Percentiles rank a stretch among this genome's conserved stretches.
Conservation (phyloP, 2,329 filamentous ascomycete species). For the Parastagonospora avenae region DNA sequence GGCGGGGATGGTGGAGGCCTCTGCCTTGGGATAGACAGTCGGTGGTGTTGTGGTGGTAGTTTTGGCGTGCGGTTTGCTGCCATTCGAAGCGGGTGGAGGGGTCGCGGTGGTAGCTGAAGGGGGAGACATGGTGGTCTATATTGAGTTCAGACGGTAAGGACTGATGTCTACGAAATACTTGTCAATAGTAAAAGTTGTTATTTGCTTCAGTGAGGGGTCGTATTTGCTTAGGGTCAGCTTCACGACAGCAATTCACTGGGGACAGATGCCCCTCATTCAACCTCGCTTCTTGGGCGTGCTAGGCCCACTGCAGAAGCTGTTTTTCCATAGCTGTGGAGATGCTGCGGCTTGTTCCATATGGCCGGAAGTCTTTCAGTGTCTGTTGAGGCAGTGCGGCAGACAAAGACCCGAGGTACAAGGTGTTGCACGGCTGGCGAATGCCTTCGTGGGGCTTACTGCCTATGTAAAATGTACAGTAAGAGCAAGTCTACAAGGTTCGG, state of each 20-base stretch:
- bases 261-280: background rate
- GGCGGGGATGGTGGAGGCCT: constrained; percentile 30
- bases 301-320: constrained; percentile 11
- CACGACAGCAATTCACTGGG: background rate
- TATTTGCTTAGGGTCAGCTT: too few relatives aligned
- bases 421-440: background rate
- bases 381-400: background rate
- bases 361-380: constrained; percentile 11
- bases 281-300: constrained; percentile 2
- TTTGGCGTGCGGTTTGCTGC: constrained; percentile 18
- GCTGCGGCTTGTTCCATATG: constrained; percentile 19
- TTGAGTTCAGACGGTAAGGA: background rate
- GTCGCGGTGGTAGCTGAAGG: constrained; percentile 31
- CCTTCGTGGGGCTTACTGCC: too few relatives aligned
- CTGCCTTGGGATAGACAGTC: constrained; percentile 6
- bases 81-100: constrained; percentile 21
- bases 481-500: too few relatives aligned
- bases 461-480: too few relatives aligned
- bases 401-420: constrained; percentile 6
- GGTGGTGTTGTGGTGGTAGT: constrained; percentile 26
- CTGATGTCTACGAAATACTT: constrained; percentile 2
- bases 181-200: constrained; percentile 1
- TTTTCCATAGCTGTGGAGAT: constrained; percentile 8
- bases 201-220: background rate
- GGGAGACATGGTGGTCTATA: constrained; percentile 31